Evolutionary conservation across 345 rosid species (phyloP).

Genomic region (Pistacia atlantica): DNA sequence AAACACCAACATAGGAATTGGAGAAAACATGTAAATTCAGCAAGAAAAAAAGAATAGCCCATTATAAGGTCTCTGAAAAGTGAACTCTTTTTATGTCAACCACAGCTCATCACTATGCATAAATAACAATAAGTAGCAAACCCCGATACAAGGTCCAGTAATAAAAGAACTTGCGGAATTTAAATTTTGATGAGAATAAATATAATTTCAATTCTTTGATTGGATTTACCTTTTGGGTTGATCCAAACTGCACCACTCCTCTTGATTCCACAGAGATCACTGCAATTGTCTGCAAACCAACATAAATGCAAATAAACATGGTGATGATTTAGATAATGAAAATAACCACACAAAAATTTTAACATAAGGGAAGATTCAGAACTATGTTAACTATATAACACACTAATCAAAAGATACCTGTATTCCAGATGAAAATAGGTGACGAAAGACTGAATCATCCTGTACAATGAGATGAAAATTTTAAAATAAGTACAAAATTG

Average conservation of each 20-base stretch:
- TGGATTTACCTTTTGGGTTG: slow-evolving; percentile 67
- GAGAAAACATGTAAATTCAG: background rate
- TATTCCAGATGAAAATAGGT: slow-evolving; percentile 51
- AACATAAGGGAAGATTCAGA: background rate
- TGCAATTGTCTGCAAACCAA: slow-evolving; percentile 68
- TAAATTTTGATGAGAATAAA: background rate
- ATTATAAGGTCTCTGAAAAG: background rate
- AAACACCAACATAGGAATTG: background rate
- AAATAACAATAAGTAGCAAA: background rate
- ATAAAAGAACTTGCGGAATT: background rate
- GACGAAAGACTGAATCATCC: slow-evolving; percentile 40
- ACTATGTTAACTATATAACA: background rate
- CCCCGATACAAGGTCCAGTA: background rate
- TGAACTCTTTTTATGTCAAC: background rate
- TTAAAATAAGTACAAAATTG: slow-evolving; percentile 7
- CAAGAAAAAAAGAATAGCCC: no score
- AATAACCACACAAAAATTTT: background rate
- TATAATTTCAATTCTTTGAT: slow-evolving; percentile 2
- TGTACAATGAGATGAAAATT: slow-evolving; percentile 21
- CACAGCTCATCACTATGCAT: background rate
- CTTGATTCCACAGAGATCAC: slow-evolving; percentile 58
- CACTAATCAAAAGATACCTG: slow-evolving; percentile 37
- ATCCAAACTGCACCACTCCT: slow-evolving; percentile 87
- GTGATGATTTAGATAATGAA: background rate
- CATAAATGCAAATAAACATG: slow-evolving; percentile 14